Evolutionary conservation across 73 alveolate genomes (phyloP), one percentile per base, ranked within the genome.

Genomic region (Symbiodinium pilosum): DNA sequence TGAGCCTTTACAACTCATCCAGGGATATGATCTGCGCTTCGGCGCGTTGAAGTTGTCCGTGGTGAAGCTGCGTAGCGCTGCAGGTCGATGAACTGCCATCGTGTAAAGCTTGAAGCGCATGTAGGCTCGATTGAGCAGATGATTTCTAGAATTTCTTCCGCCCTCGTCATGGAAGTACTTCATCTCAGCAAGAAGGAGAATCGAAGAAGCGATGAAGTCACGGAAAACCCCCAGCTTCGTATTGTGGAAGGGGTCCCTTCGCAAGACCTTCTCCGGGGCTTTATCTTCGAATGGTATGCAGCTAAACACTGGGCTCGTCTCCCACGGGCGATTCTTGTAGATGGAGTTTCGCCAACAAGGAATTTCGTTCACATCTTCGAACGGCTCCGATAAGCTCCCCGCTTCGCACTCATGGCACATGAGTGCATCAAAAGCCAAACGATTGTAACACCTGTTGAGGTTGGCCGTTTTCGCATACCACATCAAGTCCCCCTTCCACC

Each of bases 391-490:
- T 0, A 5, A 16, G 6, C 44, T 16, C 6, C 94, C 94, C 4
- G 94, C 94, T 9, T 8, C 32, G 18, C 94, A 87, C 68, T 54
- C 84, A 32, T 87, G 94, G 51, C 94, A 87, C 59, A 34, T 38
- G 36, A 11, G 42, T 43, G 26, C 32, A 7, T 5, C 43, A 20
- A 32, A 43, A 1, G 71, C 56, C 34, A 38, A 69, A 11, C 43
- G 39, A 28, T 36, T 87, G 44, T 34, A 87, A 38, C 94, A 87
- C n/a, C 94, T 42, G 0, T 39, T n/a, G 30, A 87, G 36, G 0
- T 59, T 20, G 8, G 68, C 94, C 1, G 40, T 39, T 43, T 87
- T 87, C 43, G 38, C 68, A n/a, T 9, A 39, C 86, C 85, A 87
- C 2, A 18, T 26, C 64, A 87, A 38, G 30, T 87, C 94, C 18